Conservation (phyloP, 2,329 filamentous ascomycete genomes). For the Diaporthe sp. region DNA sequence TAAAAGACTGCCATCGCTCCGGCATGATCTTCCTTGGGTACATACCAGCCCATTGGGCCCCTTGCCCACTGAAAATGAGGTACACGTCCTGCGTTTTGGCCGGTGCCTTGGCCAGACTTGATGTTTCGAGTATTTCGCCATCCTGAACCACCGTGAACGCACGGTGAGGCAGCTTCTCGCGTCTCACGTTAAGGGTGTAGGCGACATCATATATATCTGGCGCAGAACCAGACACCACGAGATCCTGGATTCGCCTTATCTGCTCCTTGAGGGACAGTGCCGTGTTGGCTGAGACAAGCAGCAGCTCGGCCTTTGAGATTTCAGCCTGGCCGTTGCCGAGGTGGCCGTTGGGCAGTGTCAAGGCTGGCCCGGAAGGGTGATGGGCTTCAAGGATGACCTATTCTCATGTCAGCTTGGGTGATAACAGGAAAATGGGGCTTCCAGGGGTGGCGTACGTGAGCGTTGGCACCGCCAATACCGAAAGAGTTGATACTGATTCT, state of each 20-base stretch:
- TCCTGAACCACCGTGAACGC: background rate
- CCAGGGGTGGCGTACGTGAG: background rate
- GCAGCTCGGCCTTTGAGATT: background rate
- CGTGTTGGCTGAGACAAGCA: slow-evolving; percentile 1
- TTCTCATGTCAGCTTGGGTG: background rate
- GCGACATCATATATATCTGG: background rate
- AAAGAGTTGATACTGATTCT: slow-evolving; percentile 44
- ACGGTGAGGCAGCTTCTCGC: background rate
- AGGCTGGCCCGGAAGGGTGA: background rate
- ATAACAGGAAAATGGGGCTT: background rate
- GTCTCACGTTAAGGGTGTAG: background rate
- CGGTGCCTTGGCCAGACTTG: background rate
- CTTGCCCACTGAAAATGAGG: slow-evolving; percentile 8
- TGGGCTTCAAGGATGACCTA: slow-evolving; percentile 12
- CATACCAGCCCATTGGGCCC: slow-evolving; percentile 15
- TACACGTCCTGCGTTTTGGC: background rate
- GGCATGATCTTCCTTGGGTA: background rate
- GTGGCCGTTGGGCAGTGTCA: background rate
- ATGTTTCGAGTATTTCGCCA: background rate
- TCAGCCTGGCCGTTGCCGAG: background rate
- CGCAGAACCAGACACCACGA: background rate
- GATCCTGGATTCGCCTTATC: background rate
- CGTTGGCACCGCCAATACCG: slow-evolving; percentile 18
- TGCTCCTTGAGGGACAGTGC: background rate
- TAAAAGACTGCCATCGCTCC: background rate